phyloP scores from a whole-genome alignment of 2,329 filamentous ascomycete genomes.

The Neonectria neomacrospora region DNA sequence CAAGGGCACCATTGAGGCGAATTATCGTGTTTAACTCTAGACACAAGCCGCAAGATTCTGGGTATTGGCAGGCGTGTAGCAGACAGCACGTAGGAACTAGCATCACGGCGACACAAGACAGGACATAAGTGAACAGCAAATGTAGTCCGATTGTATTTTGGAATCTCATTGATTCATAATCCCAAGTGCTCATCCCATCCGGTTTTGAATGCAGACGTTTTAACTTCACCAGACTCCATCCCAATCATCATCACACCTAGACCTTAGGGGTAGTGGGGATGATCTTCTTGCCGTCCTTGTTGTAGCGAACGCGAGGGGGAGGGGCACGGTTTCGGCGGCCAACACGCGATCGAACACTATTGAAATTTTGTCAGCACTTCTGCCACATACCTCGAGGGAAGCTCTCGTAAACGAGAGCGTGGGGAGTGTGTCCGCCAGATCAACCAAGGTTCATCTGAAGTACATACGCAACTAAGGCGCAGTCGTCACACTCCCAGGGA shows the following conservation, averaged over 20 bases:
- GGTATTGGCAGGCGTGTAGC: background rate
- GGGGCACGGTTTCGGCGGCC: constrained; percentile 99
- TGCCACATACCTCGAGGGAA: constrained; percentile 43
- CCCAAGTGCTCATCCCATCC: constrained; percentile 52
- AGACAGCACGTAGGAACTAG: background rate
- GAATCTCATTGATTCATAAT: constrained; percentile 47
- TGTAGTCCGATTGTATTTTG: constrained; percentile 46
- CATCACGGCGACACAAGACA: background rate
- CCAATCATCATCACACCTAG: constrained; percentile 49
- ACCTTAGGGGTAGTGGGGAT: constrained; percentile 72
- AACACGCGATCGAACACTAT: constrained; percentile 97
- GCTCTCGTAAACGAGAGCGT: constrained; percentile 19
- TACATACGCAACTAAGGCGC: constrained; percentile 58
- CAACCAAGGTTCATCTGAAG: constrained; percentile 71
- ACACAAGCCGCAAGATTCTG: background rate
- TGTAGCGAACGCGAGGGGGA: constrained; percentile 97
- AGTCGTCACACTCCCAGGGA: constrained; percentile 69
- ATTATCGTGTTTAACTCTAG: too few relatives aligned
- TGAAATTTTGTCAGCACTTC: constrained; percentile 62
- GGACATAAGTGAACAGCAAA: constrained; percentile 33
- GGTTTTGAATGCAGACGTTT: constrained; percentile 52
- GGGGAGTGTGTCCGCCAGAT: constrained; percentile 54
- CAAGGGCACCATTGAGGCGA: background rate
- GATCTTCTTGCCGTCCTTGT: constrained; percentile 99
- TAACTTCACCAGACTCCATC: constrained; percentile 51